These are phyloP conservation scores for Penicillium lagena DNA, from an alignment of 495 filamentous ascomycete species.

Conservation along the genomic window DNA sequence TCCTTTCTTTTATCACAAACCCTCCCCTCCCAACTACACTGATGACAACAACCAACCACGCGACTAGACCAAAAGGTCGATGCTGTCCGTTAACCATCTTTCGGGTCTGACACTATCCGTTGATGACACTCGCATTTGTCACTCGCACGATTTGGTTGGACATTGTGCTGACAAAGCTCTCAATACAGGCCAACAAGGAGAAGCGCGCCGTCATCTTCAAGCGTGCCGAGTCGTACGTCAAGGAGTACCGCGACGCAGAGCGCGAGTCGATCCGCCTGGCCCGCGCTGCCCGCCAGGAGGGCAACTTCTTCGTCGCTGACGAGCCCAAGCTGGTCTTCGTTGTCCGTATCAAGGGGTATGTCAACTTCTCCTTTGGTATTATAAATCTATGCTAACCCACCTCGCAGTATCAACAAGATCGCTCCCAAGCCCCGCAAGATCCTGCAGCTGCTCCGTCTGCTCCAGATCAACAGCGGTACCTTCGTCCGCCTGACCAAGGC, in stretches of 20 bases:
- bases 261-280: conserved; percentile 94
- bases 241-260: conserved; percentile 97
- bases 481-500: conserved; percentile 98
- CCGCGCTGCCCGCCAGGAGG: conserved; percentile 83
- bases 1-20: background rate
- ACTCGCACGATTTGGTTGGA: conserved; percentile 9
- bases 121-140: conserved; percentile 17
- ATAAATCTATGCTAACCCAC: conserved; percentile 13
- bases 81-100: conserved; percentile 99
- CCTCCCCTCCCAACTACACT: conserved; percentile 14
- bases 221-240: conserved; percentile 98
- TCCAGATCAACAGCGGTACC: conserved; percentile 99
- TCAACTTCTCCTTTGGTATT: background rate
- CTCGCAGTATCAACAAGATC: conserved; percentile 97
- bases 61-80: conserved; percentile 89
- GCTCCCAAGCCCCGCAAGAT: conserved; percentile 99
- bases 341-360: conserved; percentile 95
- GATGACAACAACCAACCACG: conserved; percentile 74
- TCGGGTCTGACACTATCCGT: conserved; percentile 81
- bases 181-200: conserved; percentile 79
- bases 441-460: conserved; percentile 94
- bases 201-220: conserved; percentile 98
- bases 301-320: conserved; percentile 86
- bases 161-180: conserved; percentile 33
- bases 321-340: conserved; percentile 98